Evolutionary conservation across 1,139 yeast species (phyloP).

Genomic region (Meyerozyma elateridarum): DNA sequence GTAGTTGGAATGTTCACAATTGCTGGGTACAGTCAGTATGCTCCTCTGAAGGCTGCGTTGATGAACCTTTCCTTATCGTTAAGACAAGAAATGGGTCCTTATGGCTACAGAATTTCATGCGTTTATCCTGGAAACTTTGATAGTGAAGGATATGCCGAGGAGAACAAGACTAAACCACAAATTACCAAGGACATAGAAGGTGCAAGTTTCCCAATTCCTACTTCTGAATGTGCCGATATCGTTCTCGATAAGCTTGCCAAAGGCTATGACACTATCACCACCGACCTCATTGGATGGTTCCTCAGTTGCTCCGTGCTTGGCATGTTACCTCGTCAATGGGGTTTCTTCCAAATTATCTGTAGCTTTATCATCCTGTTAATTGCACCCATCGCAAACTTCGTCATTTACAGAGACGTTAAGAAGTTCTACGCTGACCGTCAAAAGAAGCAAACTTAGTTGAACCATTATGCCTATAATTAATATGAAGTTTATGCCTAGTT

Average conservation of each 20-base stretch:
- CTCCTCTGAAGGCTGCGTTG: constrained; percentile 83
- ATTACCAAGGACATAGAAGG: constrained; percentile 86
- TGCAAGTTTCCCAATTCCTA: constrained; percentile 64
- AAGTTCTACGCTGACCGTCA: constrained; percentile 42
- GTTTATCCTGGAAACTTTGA: constrained; percentile 86
- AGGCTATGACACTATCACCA: constrained; percentile 74
- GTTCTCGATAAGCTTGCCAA: constrained; percentile 51
- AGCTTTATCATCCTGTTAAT: constrained; percentile 52
- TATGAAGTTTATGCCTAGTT: too few relatives aligned
- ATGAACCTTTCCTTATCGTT: constrained; percentile 68
- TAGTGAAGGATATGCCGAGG: constrained; percentile 82
- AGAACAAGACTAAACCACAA: constrained; percentile 79
- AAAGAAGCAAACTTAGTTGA: too few relatives aligned
- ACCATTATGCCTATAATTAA: too few relatives aligned
- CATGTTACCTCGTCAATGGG: constrained; percentile 58
- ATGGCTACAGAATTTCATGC: constrained; percentile 54
- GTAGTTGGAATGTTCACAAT: constrained; percentile 80
- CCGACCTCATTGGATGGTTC: constrained; percentile 85
- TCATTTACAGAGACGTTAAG: constrained; percentile 52
- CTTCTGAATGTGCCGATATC: constrained; percentile 60
- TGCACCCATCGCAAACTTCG: constrained; percentile 58
- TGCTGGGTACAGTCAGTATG: constrained; percentile 87
- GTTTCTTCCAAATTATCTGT: constrained; percentile 47
- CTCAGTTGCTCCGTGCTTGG: constrained; percentile 69
- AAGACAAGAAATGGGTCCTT: constrained; percentile 75